Conservation (phyloP, 148 eudicot species). For the Oxyria digyna region DNA sequence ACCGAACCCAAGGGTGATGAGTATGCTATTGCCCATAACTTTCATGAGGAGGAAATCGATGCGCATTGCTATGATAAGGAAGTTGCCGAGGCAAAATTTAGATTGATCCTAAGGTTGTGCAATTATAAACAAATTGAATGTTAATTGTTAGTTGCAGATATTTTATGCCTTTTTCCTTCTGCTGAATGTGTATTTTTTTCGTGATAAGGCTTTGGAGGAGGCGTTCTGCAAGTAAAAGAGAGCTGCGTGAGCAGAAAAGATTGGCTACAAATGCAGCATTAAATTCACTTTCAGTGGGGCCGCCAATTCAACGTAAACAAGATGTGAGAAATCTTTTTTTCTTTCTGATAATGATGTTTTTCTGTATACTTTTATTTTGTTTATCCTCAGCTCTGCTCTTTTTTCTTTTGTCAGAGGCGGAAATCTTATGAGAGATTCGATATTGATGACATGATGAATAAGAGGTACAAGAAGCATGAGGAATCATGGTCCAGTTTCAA, state of each 20-base stretch:
- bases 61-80: constrained; percentile 44
- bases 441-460: constrained; percentile 46
- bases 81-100: constrained; percentile 69
- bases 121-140: not conserved
- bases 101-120: constrained; percentile 56
- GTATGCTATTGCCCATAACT: constrained; percentile 18
- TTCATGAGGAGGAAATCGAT: constrained; percentile 26
- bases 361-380: not conserved
- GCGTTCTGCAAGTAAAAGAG: constrained; percentile 40
- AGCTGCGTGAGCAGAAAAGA: constrained; percentile 55
- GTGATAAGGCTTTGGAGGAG: constrained; percentile 74
- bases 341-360: not conserved
- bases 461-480: constrained; percentile 52
- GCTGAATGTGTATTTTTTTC: constrained; percentile 10
- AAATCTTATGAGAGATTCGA: constrained; percentile 29
- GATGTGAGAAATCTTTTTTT: constrained; percentile 31
- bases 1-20: constrained; percentile 28
- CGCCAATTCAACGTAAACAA: constrained; percentile 41
- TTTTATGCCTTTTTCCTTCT: constrained; percentile 1
- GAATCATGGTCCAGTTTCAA: constrained; percentile 61
- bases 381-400: constrained; percentile 9
- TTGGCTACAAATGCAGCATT: constrained; percentile 73
- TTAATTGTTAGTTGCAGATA: not conserved
- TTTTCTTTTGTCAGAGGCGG: constrained; percentile 32
- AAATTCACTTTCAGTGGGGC: constrained; percentile 71